Base-by-base conservation (phyloP, 495 filamentous ascomycete species). In the Tuber indicum region DNA sequence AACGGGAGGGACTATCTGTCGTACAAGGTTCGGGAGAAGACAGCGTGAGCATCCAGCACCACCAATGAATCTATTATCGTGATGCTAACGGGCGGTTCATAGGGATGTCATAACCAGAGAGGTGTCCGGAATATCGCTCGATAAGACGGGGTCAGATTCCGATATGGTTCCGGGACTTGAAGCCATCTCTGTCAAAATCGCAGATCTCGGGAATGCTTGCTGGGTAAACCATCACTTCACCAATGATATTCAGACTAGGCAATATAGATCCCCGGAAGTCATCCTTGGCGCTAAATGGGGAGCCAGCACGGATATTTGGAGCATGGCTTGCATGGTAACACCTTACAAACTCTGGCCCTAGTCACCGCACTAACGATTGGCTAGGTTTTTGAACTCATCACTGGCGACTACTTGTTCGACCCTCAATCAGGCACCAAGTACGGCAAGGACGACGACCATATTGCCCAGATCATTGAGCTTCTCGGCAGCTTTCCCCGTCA, bases 181-280 rank as follows among this genome's bases (percentile, higher is more conserved):
- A 77, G 93, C 92, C 69, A 99, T 99, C 76, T 97, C 94, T 5
- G 96, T 99, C 81, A 99, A 99, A 87, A 99, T 99, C 84, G 96
- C 96, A 21, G 96, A 99, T 87, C 87, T 99, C 75, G 96, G 96
- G 46, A 99, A 99, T 83, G 96, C 96, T 16, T 99, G 96, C 86
- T 99, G 96, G 96, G 94, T 97, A 41, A 91, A 92, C 45, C 96
- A 99, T 84, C 96, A 99, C 84, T 99, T 99, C 85, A 99, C 96
- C 79, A 98, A 99, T 81, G 96, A 99, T 83, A 99, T 99, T 78
- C 96, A 99, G 82, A 99, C 96, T 12, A 89, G 96, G 81, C 96
- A 99, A 85, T 99, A 99, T 85, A 89, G 96, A 36, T 98, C 96
- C 0, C 96, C 96, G 3, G 96, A 99, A 84, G 96, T 99, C 43